Conservation (phyloP, 768 basidiomycete species). For the Boletellus sp. region DNA sequence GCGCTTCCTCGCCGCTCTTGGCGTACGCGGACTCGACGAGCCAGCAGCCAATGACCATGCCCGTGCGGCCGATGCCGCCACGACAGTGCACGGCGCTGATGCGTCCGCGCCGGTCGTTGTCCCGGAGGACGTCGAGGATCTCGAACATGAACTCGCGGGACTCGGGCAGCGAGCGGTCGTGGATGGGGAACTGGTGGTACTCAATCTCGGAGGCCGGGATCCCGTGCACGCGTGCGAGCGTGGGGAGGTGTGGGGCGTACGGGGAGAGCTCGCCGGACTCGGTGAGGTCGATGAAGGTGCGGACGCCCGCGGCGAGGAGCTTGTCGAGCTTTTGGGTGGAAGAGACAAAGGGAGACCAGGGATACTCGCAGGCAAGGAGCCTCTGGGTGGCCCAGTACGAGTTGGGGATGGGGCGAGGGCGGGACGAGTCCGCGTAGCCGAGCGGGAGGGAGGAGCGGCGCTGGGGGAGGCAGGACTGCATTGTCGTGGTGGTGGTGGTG, state of each 20-base stretch:
- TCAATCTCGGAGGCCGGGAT: conserved; percentile 56
- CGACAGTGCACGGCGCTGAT: conserved; percentile 75
- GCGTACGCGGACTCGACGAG: conserved; percentile 65
- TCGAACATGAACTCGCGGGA: conserved; percentile 54
- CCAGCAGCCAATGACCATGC: conserved; percentile 69
- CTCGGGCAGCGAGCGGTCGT: conserved; percentile 64
- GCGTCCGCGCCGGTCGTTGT: conserved; percentile 56
- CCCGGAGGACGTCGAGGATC: conserved; percentile 56
- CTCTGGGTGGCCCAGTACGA: conserved; percentile 78
- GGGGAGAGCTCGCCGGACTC: conserved; percentile 72
- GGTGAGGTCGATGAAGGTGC: conserved; percentile 84
- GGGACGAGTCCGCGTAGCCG: conserved; percentile 7
- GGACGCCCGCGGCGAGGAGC: conserved; percentile 65
- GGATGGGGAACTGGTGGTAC: conserved; percentile 78
- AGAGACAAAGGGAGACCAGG: conserved; percentile 58
- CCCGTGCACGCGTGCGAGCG: conserved; percentile 50
- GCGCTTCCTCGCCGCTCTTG: conserved; percentile 59
- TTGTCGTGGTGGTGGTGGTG: conserved; percentile 2
- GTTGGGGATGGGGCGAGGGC: conserved; percentile 70
- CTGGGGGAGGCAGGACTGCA: neutral
- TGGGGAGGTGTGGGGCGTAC: conserved; percentile 53
- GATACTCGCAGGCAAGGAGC: conserved; percentile 79
- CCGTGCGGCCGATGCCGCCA: conserved; percentile 71
- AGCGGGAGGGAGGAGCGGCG: conserved; percentile 20
- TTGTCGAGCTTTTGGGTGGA: conserved; percentile 69